Base-by-base conservation (phyloP, 2,329 filamentous ascomycete genomes). In the Fusarium circinatum region DNA sequence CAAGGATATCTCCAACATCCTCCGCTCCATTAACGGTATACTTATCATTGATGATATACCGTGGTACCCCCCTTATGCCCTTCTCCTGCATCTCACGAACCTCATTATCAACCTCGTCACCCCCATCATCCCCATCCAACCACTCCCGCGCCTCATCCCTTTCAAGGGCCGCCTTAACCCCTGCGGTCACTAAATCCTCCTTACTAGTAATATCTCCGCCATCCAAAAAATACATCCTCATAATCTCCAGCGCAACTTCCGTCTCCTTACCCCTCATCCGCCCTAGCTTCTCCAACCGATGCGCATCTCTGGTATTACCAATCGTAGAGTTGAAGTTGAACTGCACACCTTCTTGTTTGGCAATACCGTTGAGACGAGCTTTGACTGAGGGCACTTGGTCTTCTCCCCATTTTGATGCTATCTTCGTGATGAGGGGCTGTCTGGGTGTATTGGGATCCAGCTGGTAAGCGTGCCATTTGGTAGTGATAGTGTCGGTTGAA, bases 381-480 rank as follows among this genome's bases (percentile, higher is more conserved):
- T 88, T 85, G 65, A 94, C 89, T 72, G 88, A 86, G 1, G 83
- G 78, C 3, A 89, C 83, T 41, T 91, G 87, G 48, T 91, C 88
- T 22, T 87, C 83, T 41, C 94, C 94, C 81, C 95, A 95, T 71
- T 91, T 92, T 28, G 83, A 79, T 18, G 84, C 84, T 80, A 92
- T 92, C 79, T 88, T 88, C 71, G 81, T 86, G 5, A 70, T 76
- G 47, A 87, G 80, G 24, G 87, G 85, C 8, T 88, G 77, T 11
- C 86, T 84, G 44, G 77, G 74, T 28, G 92, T 88, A 2, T 89
- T 85, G 0, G 93, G 92, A 78, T 95, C 91, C 59, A 97, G 89
- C 81, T 96, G 95, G 84, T 93, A 97, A 4, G 94, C 92, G 69
- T 89, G 87, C 93, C 94, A 97, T 69, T 87, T 88, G 20, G 93